A percentile compares a stretch with the other conserved stretches of the same genome.
Evolutionary conservation across 2,329 filamentous ascomycete species (phyloP).

Genomic region (Fusarium sp.): DNA sequence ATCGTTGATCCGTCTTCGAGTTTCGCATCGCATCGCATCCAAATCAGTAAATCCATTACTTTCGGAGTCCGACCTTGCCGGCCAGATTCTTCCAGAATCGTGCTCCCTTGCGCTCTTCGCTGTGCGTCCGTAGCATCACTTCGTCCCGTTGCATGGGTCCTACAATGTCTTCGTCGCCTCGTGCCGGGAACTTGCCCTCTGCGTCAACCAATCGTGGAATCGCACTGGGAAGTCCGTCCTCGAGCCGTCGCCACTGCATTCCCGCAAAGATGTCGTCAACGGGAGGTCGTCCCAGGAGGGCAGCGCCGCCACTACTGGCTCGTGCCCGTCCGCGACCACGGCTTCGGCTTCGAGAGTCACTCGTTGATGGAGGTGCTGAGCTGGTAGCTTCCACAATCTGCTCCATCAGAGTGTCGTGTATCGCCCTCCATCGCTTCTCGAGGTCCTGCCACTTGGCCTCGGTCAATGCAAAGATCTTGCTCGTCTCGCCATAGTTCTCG

Average conservation of each 20-base stretch:
- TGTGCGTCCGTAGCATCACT: conserved; percentile 62
- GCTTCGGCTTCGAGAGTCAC: conserved; percentile 54
- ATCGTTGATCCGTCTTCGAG: conserved; percentile 24
- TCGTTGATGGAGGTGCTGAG: conserved; percentile 43
- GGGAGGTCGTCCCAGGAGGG: conserved; percentile 48
- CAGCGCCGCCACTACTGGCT: conserved; percentile 58
- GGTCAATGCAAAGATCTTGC: conserved; percentile 87
- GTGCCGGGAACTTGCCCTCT: conserved; percentile 86
- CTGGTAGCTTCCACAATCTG: conserved; percentile 58
- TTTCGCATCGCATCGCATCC: conserved; percentile 1
- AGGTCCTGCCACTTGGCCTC: conserved; percentile 90
- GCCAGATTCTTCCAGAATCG: conserved; percentile 64
- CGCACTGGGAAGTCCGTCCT: conserved; percentile 70
- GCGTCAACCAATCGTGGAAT: conserved; percentile 78
- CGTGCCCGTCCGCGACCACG: conserved; percentile 54
- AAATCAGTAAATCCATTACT: conserved; percentile 30
- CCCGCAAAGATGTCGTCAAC: conserved; percentile 56
- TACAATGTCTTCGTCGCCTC: conserved; percentile 92
- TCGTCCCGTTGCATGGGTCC: conserved; percentile 83
- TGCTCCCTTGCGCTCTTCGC: conserved; percentile 58
- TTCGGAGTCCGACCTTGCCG: conserved; percentile 57
- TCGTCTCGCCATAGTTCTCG: conserved; percentile 91
- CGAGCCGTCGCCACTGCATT: conserved; percentile 59
- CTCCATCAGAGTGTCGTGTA: conserved; percentile 74
- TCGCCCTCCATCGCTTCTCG: conserved; percentile 78